These are phyloP conservation scores for Cyclotella baltica DNA, from an alignment of 108 stramenopile species.

Conservation along the genomic window DNA sequence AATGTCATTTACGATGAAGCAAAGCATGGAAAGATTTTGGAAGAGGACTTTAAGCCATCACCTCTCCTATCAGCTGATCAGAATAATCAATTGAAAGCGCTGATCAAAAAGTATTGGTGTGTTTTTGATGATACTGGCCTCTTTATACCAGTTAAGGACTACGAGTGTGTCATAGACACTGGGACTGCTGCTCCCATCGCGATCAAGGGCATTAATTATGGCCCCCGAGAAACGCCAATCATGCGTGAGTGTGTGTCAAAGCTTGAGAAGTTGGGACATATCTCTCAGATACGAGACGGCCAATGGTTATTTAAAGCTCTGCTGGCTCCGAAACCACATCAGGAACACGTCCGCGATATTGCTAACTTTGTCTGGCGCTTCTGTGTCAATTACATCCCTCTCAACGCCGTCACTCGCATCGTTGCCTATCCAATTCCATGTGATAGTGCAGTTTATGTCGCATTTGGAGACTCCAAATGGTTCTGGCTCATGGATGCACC, in stretches of 20 bases:
- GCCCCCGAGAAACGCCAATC: too few relatives aligned
- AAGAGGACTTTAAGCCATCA: not conserved
- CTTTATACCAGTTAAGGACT: too few relatives aligned
- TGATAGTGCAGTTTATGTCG: not conserved
- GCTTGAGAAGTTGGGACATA: too few relatives aligned
- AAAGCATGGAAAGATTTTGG: too few relatives aligned
- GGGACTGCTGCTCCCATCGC: not conserved
- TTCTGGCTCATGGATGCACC: too few relatives aligned
- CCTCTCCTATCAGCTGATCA: not conserved
- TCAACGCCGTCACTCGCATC: not conserved
- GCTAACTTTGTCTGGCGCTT: not conserved
- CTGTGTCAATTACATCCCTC: too few relatives aligned
- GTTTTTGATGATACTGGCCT: too few relatives aligned
- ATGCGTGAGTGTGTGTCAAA: not conserved
- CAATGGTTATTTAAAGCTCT: conserved; percentile 2
- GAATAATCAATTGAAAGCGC: not conserved
- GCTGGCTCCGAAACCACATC: conserved; percentile 1
- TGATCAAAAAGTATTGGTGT: too few relatives aligned
- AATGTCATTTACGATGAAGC: too few relatives aligned
- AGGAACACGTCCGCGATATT: too few relatives aligned
- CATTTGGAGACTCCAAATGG: too few relatives aligned
- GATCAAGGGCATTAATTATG: not conserved
- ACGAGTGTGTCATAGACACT: too few relatives aligned
- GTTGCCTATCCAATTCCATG: conserved; percentile 1
- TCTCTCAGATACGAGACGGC: not conserved